Conservation (phyloP, 2,329 filamentous ascomycete genomes). For the Aspergillus vadensis region DNA sequence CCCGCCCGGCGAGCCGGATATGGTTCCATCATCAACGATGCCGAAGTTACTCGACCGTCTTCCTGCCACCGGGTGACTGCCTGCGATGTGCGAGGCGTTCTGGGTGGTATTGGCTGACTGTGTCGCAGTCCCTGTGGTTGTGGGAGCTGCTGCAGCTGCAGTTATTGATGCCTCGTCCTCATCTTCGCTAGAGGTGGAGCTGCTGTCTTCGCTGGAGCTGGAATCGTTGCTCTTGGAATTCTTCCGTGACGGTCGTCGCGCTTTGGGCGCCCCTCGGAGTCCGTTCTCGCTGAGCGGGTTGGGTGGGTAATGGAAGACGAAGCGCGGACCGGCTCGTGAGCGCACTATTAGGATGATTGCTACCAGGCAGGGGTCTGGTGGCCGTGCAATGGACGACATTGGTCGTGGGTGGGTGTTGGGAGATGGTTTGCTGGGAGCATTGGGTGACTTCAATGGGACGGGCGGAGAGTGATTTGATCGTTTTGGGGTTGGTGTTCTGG, state of each 20-base stretch:
- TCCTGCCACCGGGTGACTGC: conserved; percentile 25
- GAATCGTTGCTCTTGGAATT: conserved; percentile 42
- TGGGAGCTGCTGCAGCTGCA: too few species aligned
- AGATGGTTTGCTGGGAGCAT: conserved; percentile 15
- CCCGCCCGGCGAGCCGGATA: conserved; percentile 31
- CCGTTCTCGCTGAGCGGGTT: conserved; percentile 47
- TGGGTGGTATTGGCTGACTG: conserved; percentile 19
- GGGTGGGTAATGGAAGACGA: conserved; percentile 87
- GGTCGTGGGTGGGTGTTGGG: conserved; percentile 8
- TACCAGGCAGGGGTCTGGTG: conserved; percentile 60
- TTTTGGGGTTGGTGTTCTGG: conserved; percentile 5
- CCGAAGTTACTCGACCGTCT: conserved; percentile 39
- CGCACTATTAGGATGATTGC: conserved; percentile 75
- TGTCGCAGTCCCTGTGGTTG: neutral
- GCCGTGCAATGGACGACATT: conserved; percentile 51
- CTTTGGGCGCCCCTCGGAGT: conserved; percentile 37
- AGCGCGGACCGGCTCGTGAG: conserved; percentile 74
- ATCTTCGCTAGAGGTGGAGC: conserved; percentile 44
- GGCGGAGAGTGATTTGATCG: conserved; percentile 1
- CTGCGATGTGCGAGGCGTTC: conserved; percentile 22
- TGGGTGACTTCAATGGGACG: neutral
- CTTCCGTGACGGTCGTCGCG: conserved; percentile 36
- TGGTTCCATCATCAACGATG: conserved; percentile 34
- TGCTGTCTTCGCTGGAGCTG: conserved; percentile 42
- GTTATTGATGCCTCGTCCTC: conserved; percentile 32